These are phyloP conservation scores for Ogataea thermomethanolica DNA, from an alignment of 805 yeast species.

Conservation along the genomic window DNA sequence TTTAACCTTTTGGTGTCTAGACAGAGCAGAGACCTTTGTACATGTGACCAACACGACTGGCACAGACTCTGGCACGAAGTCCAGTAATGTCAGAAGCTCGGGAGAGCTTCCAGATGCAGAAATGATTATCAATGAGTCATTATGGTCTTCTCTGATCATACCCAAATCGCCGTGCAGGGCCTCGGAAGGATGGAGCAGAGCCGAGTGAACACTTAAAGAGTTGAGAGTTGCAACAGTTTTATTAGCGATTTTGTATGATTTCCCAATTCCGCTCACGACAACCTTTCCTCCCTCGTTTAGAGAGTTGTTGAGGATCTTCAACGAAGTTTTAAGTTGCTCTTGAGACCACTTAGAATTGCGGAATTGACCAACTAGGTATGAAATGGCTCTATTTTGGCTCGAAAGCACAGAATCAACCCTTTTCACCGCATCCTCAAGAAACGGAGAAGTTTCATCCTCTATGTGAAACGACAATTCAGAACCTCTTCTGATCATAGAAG, in stretches of 20 bases:
- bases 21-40: conserved; percentile 50
- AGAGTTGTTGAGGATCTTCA: conserved; percentile 42
- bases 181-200: conserved; percentile 74
- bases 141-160: conserved; percentile 48
- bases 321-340: conserved; percentile 40
- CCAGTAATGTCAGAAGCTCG: conserved; percentile 57
- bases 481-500: conserved; percentile 24
- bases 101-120: conserved; percentile 84
- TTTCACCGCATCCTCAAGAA: conserved; percentile 24
- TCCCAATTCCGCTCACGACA: conserved; percentile 80
- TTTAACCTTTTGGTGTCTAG: conserved; percentile 46
- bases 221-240: conserved; percentile 80
- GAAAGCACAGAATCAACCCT: conserved; percentile 40
- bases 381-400: conserved; percentile 47
- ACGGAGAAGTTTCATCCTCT: conserved; percentile 22
- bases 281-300: conserved; percentile 59
- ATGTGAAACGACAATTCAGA: conserved; percentile 28
- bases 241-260: conserved; percentile 72
- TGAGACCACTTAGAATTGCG: conserved; percentile 43
- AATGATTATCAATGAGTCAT: conserved; percentile 60
- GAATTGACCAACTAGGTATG: conserved; percentile 44
- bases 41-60: conserved; percentile 66
- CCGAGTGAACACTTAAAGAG: conserved; percentile 69
- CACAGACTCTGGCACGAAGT: conserved; percentile 51
- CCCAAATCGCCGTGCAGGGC: conserved; percentile 93